Conservation (phyloP, 768 basidiomycete species). For the Trametes meyenii region DNA sequence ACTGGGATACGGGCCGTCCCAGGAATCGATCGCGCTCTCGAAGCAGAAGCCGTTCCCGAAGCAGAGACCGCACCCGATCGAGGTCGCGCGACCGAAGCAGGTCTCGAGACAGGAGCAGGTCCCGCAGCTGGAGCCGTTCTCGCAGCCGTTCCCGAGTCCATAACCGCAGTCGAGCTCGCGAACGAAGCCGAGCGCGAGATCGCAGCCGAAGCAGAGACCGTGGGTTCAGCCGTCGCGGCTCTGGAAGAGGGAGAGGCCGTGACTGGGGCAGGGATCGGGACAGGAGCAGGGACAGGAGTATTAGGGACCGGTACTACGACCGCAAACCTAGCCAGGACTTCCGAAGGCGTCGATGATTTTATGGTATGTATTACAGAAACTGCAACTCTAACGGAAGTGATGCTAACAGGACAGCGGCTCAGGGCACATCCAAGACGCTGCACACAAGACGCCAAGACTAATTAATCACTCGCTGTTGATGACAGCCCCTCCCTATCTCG, state of each 20-base stretch:
- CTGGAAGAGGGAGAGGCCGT: not conserved
- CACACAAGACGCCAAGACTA: too few relatives aligned
- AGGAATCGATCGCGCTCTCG: not conserved
- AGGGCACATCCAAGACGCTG: too few relatives aligned
- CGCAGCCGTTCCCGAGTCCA: not conserved
- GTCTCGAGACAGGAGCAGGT: constrained; percentile 2
- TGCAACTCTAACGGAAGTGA: not conserved
- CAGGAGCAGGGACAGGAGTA: not conserved
- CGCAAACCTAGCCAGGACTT: not conserved
- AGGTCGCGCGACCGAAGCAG: not conserved
- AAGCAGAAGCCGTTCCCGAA: not conserved
- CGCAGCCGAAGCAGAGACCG: not conserved
- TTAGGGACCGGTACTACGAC: not conserved
- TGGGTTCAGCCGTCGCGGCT: not conserved
- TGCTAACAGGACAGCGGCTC: too few relatives aligned
- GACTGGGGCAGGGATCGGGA: not conserved
- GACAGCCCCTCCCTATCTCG: too few relatives aligned
- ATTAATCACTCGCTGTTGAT: too few relatives aligned
- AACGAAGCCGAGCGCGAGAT: not conserved
- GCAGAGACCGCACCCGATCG: constrained; percentile 1
- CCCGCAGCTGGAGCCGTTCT: not conserved
- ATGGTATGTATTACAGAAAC: not conserved
- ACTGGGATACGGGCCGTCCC: constrained; percentile 1
- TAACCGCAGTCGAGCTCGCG: not conserved
- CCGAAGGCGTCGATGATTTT: not conserved